Conservation (phyloP, 495 filamentous ascomycete species). For the Hypoxylon trugodes region DNA sequence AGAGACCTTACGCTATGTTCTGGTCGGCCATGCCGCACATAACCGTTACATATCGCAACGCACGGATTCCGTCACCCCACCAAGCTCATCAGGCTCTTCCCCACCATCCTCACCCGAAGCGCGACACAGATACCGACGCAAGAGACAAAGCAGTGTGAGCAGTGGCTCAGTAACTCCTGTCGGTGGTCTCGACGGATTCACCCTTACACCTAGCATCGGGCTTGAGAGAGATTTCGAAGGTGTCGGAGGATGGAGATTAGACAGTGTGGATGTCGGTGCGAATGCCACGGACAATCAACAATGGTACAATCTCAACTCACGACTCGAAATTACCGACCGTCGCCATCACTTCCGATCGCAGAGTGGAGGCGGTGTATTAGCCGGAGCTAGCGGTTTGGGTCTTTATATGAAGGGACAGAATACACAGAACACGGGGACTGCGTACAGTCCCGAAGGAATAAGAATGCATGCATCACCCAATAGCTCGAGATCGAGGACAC, state of each 20-base stretch:
- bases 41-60: conserved; percentile 30
- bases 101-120: conserved; percentile 26
- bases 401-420: conserved; percentile 44
- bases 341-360: conserved; percentile 50
- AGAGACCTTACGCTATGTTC: conserved; percentile 46
- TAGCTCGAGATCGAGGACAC: conserved; percentile 49
- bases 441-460: conserved; percentile 31
- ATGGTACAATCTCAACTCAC: conserved; percentile 79
- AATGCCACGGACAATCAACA: conserved; percentile 65
- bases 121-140: conserved; percentile 47
- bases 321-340: conserved; percentile 69
- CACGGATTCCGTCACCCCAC: conserved; percentile 8
- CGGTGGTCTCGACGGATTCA: conserved; percentile 44
- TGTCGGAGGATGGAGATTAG: conserved; percentile 79
- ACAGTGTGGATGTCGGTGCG: conserved; percentile 52
- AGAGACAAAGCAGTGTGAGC: conserved; percentile 44
- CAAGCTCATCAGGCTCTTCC: conserved; percentile 10
- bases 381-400: conserved; percentile 34
- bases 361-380: conserved; percentile 42
- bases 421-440: not conserved
- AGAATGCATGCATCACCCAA: conserved; percentile 43
- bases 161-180: conserved; percentile 50
- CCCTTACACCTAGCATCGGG: conserved; percentile 51
- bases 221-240: conserved; percentile 81
- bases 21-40: conserved; percentile 38